Base-by-base conservation (phyloP, 2,329 filamentous ascomycete species). In the Paracamarosporium sp. region DNA sequence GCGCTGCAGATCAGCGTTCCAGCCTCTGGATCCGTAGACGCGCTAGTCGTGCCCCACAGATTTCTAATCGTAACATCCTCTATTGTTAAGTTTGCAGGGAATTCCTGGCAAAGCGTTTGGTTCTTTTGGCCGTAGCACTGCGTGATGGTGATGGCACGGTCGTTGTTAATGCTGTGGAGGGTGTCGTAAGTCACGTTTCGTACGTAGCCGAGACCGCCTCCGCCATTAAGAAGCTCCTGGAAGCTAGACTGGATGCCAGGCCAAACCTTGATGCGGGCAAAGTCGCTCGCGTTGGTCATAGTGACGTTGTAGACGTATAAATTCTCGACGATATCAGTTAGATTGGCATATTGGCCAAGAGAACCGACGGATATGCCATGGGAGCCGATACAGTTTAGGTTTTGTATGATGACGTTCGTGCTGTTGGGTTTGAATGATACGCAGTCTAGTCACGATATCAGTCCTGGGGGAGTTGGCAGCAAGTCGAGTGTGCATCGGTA, bases 351-450 rank as follows among this genome's bases (percentile, higher is more conserved):
- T 73, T 91, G 88, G 20, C 89, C 89, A 0, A 91, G 78, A 0
- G 86, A 89, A 8, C 89, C 89, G 15, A 91, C 87, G 8, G 85
- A 87, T 62, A 91, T 90, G 38, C 89, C 89, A 67, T 91, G 89
- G 2, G 86, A 89, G 35, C 88, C 88, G 66, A 88, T 88, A 76
- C 89, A 91, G 57, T 80, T 76, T 5, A 91, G 77, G 59, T 88
- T 87, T 70, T 91, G 87, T 4, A 91, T 83, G 4, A 91, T 72
- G 7, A 91, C 85, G 62, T 90, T 83, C 41, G 87, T 90, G 65
- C 83, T 87, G 72, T 91, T 91, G n/a, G 88, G 88, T 75, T 91
- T 91, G 82, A 91, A 91, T 0, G 87, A 88, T 12, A 91, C 86
- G 59, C 89, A 91, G 69, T 92, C 86, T 44, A 7, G 40, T n/a